Percentiles rank a stretch among this genome's conserved stretches.
These are phyloP conservation scores for Crithidia bombi DNA, from an alignment of 208 protist species.

Conservation along the genomic window DNA sequence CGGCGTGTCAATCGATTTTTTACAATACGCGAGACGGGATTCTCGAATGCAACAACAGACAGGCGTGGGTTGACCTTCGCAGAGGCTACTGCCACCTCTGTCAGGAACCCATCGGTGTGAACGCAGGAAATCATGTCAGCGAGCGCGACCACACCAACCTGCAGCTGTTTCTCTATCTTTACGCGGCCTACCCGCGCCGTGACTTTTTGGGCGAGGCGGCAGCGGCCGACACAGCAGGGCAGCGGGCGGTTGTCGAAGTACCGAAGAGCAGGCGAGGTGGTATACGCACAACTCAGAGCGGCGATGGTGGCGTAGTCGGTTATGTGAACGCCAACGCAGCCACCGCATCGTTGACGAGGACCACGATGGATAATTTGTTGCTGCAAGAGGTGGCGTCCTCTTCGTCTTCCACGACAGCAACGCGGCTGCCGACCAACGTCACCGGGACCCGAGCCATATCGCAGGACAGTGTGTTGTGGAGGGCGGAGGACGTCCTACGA, in stretches of 20 bases:
- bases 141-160: slow-evolving; percentile 85
- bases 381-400: not conserved
- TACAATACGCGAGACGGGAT: slow-evolving; percentile 35
- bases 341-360: too few relatives aligned
- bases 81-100: slow-evolving; percentile 82
- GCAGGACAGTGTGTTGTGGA: slow-evolving; percentile 1
- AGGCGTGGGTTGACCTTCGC: slow-evolving; percentile 73
- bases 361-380: too few relatives aligned
- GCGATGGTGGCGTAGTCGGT: too few relatives aligned
- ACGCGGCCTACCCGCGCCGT: slow-evolving; percentile 62
- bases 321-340: too few relatives aligned
- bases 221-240: not conserved
- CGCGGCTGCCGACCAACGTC: too few relatives aligned
- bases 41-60: slow-evolving; percentile 84
- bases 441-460: too few relatives aligned
- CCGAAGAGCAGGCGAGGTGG: not conserved
- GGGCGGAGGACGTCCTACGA: slow-evolving; percentile 16
- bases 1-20: slow-evolving; percentile 36
- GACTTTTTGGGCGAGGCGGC: slow-evolving; percentile 25
- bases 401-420: not conserved
- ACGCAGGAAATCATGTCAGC: slow-evolving; percentile 60
- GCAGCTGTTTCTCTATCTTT: slow-evolving; percentile 86
- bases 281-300: not conserved
- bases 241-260: not conserved
- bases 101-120: slow-evolving; percentile 76